Conservation (phyloP, 2,329 filamentous ascomycete species). For the Aschersonia sp. region DNA sequence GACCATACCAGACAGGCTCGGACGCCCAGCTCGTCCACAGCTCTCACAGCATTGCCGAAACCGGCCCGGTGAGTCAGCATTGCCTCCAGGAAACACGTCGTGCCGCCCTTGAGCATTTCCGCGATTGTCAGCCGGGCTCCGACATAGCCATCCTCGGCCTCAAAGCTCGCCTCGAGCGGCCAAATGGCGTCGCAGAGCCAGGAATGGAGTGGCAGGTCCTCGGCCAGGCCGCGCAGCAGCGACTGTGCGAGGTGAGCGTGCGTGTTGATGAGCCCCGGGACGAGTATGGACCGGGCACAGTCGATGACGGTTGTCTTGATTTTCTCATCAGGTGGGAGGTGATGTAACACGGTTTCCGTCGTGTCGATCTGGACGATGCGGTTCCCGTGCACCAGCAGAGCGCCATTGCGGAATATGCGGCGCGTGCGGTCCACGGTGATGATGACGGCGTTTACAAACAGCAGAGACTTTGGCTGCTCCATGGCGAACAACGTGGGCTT, state of each 20-base stretch:
- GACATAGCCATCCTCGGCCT: constrained; percentile 26
- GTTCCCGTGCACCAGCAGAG: constrained; percentile 22
- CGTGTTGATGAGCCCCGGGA: constrained; percentile 24
- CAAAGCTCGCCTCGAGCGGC: constrained; percentile 16
- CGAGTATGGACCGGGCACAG: constrained; percentile 5
- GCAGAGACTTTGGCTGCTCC: not conserved
- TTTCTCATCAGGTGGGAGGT: not conserved
- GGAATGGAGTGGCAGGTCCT: constrained; percentile 31
- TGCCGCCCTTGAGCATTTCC: constrained; percentile 34
- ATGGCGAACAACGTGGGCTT: not conserved
- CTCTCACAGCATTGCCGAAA: constrained; percentile 7
- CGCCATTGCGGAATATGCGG: constrained; percentile 30
- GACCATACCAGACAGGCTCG: constrained; percentile 7
- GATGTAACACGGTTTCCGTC: constrained; percentile 3
- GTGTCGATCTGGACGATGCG: constrained; percentile 29
- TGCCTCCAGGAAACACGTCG: constrained; percentile 35
- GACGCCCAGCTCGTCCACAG: constrained; percentile 7
- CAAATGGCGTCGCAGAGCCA: constrained; percentile 37
- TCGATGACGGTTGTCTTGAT: constrained; percentile 17
- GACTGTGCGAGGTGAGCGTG: constrained; percentile 35
- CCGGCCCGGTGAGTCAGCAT: constrained; percentile 23
- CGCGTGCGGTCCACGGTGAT: constrained; percentile 29
- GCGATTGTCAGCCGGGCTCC: constrained; percentile 31
- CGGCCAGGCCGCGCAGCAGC: constrained; percentile 30
- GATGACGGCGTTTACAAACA: constrained; percentile 34